Evolutionary conservation across 768 basidiomycete species (phyloP).

Genomic region (Atractiella rhizophila): DNA sequence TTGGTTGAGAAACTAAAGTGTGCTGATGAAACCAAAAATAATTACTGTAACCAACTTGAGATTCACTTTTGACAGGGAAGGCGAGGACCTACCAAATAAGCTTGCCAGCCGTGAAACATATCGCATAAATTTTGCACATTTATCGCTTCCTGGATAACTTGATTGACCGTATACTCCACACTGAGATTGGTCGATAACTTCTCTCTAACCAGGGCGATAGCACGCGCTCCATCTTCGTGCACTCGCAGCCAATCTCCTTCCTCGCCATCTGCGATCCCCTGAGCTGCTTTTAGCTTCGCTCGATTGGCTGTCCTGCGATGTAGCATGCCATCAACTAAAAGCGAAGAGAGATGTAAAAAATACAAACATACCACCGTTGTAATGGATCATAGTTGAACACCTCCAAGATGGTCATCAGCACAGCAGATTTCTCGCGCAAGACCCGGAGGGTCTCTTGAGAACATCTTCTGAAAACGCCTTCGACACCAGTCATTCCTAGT

Average conservation of each 20-base stretch:
- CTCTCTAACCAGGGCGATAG: conserved; percentile 46
- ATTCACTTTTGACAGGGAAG: too few relatives aligned
- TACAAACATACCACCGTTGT: conserved; percentile 43
- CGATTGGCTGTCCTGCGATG: conserved; percentile 31
- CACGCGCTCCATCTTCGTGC: conserved; percentile 59
- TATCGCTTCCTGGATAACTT: conserved; percentile 67
- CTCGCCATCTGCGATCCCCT: conserved; percentile 24
- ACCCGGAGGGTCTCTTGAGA: conserved; percentile 86
- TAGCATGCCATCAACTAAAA: not conserved
- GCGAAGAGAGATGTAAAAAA: not conserved
- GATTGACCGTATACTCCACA: conserved; percentile 79
- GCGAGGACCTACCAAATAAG: too few relatives aligned
- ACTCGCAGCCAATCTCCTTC: conserved; percentile 1
- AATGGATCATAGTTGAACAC: conserved; percentile 93
- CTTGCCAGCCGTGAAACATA: conserved; percentile 62
- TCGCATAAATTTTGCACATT: conserved; percentile 45
- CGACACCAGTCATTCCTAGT: conserved; percentile 63
- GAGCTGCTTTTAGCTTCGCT: conserved; percentile 20
- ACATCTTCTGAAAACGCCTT: conserved; percentile 84
- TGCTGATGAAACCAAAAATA: too few relatives aligned
- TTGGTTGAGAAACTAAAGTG: too few relatives aligned
- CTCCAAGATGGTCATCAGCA: conserved; percentile 82
- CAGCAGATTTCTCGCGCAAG: conserved; percentile 52
- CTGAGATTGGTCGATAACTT: conserved; percentile 68
- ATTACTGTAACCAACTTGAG: too few relatives aligned